A percentile compares a stretch with the other conserved stretches of the same genome.
Conservation (phyloP, 768 basidiomycete genomes). For the Calvatia gigantea region DNA sequence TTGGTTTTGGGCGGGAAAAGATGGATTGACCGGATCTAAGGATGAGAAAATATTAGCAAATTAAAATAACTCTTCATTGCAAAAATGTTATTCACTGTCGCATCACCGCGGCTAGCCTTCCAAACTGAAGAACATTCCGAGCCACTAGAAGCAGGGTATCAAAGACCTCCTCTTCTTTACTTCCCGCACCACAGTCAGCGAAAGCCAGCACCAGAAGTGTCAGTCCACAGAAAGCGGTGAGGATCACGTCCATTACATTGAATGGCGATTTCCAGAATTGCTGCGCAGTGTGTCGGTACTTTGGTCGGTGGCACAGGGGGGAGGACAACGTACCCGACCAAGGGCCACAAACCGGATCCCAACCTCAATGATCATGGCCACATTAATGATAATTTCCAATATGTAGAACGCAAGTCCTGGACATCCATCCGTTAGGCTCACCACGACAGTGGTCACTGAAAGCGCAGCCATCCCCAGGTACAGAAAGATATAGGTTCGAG, state of each 20-base stretch:
- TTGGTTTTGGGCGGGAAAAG: slow-evolving; percentile 82
- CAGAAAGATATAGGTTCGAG: slow-evolving; percentile 80
- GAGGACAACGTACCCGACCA: slow-evolving; percentile 65
- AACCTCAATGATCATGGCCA: slow-evolving; percentile 93
- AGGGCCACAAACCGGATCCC: slow-evolving; percentile 89
- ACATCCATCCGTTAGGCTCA: slow-evolving; percentile 81
- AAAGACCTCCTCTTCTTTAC: slow-evolving; percentile 91
- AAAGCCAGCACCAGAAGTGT: slow-evolving; percentile 88
- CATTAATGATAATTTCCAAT: slow-evolving; percentile 85
- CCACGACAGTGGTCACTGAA: slow-evolving; percentile 79
- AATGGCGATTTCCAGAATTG: slow-evolving; percentile 97
- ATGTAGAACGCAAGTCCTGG: slow-evolving; percentile 87
- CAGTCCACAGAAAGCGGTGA: slow-evolving; percentile 86
- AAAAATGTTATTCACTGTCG: slow-evolving; percentile 65
- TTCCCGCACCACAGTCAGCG: slow-evolving; percentile 76
- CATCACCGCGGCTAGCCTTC: slow-evolving; percentile 88
- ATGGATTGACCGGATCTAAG: slow-evolving; percentile 88
- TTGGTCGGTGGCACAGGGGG: neutral
- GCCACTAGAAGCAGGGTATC: slow-evolving; percentile 91
- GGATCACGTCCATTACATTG: slow-evolving; percentile 83
- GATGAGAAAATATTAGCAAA: slow-evolving; percentile 11
- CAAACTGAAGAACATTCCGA: slow-evolving; percentile 90
- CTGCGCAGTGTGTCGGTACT: slow-evolving; percentile 34
- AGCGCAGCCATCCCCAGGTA: slow-evolving; percentile 88
- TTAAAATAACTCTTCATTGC: slow-evolving; percentile 7